These are phyloP conservation scores for Geotrichum ghanense DNA, from an alignment of 805 yeast species.

Conservation along the genomic window DNA sequence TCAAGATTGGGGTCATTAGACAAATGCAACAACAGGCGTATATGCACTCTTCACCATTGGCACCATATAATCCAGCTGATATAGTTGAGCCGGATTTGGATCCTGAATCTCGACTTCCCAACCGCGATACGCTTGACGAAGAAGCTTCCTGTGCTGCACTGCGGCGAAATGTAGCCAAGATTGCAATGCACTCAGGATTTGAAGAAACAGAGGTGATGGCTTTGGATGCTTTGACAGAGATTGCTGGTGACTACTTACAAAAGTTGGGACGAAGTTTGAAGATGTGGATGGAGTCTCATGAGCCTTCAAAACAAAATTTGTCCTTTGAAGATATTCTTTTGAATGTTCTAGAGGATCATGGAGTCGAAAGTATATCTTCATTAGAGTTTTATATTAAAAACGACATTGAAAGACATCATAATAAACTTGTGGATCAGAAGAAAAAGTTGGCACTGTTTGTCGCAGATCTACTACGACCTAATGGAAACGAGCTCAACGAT, in stretches of 20 bases:
- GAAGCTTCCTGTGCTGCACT: slow-evolving; percentile 55
- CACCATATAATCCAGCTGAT: slow-evolving; percentile 52
- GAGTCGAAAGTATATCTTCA: slow-evolving; percentile 60
- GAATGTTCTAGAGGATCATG: slow-evolving; percentile 70
- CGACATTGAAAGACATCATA: slow-evolving; percentile 55
- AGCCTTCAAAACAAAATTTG: slow-evolving; percentile 18
- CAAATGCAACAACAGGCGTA: slow-evolving; percentile 81
- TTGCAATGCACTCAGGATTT: slow-evolving; percentile 87
- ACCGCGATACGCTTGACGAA: slow-evolving; percentile 51
- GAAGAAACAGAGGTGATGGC: slow-evolving; percentile 75
- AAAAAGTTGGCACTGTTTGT: slow-evolving; percentile 56
- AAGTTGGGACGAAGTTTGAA: slow-evolving; percentile 65
- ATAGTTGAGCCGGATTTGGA: slow-evolving; percentile 68
- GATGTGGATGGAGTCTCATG: slow-evolving; percentile 51
- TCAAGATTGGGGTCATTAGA: slow-evolving; percentile 75
- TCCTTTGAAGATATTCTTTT: slow-evolving; percentile 38
- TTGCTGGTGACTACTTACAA: slow-evolving; percentile 70
- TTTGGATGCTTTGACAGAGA: slow-evolving; percentile 63
- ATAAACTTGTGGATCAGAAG: slow-evolving; percentile 58
- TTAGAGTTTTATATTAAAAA: slow-evolving; percentile 66
- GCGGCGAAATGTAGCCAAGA: slow-evolving; percentile 58
- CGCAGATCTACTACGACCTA: slow-evolving; percentile 75
- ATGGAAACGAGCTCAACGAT: slow-evolving; percentile 61
- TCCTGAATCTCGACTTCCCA: slow-evolving; percentile 60
- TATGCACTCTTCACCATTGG: slow-evolving; percentile 62